phyloP scores from a whole-genome alignment of 208 protist species.

The Ichthyophonus hoferi region DNA sequence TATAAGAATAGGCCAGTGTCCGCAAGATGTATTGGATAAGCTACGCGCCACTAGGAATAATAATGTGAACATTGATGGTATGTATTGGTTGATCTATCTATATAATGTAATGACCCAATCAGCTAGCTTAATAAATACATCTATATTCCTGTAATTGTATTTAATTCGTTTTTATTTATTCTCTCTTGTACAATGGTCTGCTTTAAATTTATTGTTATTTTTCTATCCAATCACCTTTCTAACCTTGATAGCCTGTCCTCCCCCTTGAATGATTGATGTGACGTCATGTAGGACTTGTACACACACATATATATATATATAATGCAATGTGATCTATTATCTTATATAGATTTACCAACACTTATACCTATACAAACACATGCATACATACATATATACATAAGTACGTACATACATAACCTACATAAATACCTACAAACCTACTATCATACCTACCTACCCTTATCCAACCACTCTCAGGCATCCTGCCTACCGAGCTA shows the following conservation, averaged over 20 bases:
- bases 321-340: too few species aligned
- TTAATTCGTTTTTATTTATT: not conserved
- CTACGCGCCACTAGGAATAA: not conserved
- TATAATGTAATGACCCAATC: too few species aligned
- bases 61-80: not conserved
- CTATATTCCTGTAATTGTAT: not conserved
- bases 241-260: not conserved
- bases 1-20: not conserved
- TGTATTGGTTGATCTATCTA: too few species aligned
- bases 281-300: too few species aligned
- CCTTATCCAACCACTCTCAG: not conserved
- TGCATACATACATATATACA: not conserved
- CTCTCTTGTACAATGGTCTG: not conserved
- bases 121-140: not conserved
- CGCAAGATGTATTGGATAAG: not conserved
- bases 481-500: conserved; percentile 13
- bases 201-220: not conserved
- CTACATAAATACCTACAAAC: not conserved
- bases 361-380: not conserved
- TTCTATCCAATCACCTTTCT: not conserved
- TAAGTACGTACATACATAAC: not conserved
- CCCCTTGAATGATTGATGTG: too few species aligned
- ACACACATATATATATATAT: too few species aligned
- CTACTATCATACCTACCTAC: not conserved
- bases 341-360: not conserved